Percentiles rank a stretch among this genome's conserved stretches.
These are phyloP conservation scores for Tolypocladium album DNA, from an alignment of 2,329 filamentous ascomycete species.

Conservation along the genomic window DNA sequence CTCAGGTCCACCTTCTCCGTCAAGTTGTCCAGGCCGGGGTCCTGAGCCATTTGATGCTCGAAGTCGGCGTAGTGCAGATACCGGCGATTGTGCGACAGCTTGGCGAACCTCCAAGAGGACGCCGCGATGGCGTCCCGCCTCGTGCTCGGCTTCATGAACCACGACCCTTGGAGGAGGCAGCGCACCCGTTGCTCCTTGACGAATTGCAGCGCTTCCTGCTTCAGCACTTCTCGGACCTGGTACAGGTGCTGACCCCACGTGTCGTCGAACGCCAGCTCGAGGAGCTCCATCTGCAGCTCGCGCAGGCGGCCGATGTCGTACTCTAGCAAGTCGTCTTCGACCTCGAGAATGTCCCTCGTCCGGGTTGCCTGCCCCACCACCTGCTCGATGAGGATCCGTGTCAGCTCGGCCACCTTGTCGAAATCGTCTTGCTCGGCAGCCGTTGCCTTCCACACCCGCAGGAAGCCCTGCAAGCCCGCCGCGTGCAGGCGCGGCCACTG, in stretches of 20 bases:
- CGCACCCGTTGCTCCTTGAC: conserved; percentile 94
- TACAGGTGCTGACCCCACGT: conserved; percentile 85
- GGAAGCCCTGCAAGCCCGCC: conserved; percentile 74
- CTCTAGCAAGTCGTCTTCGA: conserved; percentile 80
- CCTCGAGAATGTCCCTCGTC: conserved; percentile 72
- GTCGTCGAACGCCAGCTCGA: conserved; percentile 86
- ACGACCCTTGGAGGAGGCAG: conserved; percentile 77
- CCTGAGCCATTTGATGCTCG: conserved; percentile 47
- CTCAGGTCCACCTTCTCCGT: conserved; percentile 77
- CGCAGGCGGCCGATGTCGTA: conserved; percentile 72
- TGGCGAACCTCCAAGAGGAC: conserved; percentile 68
- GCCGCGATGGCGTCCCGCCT: conserved; percentile 29
- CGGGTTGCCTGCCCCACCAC: conserved; percentile 74
- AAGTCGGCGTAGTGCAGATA: conserved; percentile 90
- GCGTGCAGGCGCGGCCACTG: conserved; percentile 92
- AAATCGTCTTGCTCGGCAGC: conserved; percentile 80
- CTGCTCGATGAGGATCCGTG: conserved; percentile 82
- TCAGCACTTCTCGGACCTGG: conserved; percentile 84
- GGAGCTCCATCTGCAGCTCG: conserved; percentile 83
- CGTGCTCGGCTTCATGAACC: conserved; percentile 56
- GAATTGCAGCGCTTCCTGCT: conserved; percentile 86
- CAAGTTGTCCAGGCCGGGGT: conserved; percentile 64
- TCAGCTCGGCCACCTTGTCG: conserved; percentile 82
- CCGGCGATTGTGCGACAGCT: conserved; percentile 81
- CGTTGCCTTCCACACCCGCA: conserved; percentile 86